Evolutionary conservation across 163 green algal species (phyloP).

Genomic region (Volvox carteri): DNA sequence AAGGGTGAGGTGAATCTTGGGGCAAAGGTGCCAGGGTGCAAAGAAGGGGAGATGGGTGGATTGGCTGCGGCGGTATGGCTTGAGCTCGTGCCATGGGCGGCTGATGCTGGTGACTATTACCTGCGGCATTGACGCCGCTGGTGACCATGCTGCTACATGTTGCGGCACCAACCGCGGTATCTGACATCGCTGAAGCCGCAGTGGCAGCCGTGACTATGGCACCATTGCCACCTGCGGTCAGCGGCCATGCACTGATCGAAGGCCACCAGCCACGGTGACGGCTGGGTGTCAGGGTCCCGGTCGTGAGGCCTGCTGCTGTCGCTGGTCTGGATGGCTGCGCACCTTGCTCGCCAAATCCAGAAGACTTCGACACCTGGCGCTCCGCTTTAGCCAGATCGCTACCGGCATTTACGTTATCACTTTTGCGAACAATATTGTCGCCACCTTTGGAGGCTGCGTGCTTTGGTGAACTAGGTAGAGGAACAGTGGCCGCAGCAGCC

Average conservation of each 20-base stretch:
- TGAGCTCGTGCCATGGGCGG: not conserved
- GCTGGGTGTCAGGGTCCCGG: too few species aligned
- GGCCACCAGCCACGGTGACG: conserved; percentile 37
- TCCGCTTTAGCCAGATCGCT: too few species aligned
- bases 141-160: too few species aligned
- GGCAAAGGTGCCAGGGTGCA: not conserved
- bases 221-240: not conserved
- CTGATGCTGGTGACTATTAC: not conserved
- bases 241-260: not conserved
- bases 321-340: too few species aligned
- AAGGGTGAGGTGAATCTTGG: not conserved
- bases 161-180: too few species aligned
- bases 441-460: not conserved
- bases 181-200: too few species aligned
- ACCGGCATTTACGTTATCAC: not conserved
- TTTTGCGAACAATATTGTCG: not conserved
- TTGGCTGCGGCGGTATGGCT: not conserved
- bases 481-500: not conserved
- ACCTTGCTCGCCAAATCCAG: too few species aligned
- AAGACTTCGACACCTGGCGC: too few species aligned
- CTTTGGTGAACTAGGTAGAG: not conserved
- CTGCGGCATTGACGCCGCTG: not conserved
- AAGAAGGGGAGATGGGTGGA: not conserved
- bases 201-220: too few species aligned
- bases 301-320: too few species aligned